Conservation (phyloP, 345 rosid genomes). For the Eucalyptus erythrocorys region DNA sequence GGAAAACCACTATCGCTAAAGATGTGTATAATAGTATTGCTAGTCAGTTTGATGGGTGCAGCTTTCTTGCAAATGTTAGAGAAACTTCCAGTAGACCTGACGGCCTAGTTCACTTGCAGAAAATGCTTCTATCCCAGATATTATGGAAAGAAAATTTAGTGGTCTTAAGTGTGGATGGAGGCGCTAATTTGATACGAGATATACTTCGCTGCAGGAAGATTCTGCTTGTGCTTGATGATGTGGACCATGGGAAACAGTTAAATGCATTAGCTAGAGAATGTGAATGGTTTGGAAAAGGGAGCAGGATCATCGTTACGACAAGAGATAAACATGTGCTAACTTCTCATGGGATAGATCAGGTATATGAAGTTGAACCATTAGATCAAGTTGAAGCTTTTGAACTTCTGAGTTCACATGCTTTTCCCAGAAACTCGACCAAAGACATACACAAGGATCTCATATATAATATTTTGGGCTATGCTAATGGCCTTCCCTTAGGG, state of each 20-base stretch:
- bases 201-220: no score
- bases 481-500: background rate
- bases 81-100: background rate
- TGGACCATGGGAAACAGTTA: no score
- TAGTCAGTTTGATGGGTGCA: conserved; percentile 4
- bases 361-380: no score
- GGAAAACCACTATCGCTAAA: conserved; percentile 10
- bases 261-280: no score
- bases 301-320: fast-evolving
- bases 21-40: conserved; percentile 3
- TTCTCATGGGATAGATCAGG: no score
- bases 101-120: background rate
- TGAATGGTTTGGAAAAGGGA: no score
- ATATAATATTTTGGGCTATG: background rate
- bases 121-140: background rate
- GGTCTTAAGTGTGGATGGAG: background rate
- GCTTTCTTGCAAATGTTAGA: conserved; percentile 22
- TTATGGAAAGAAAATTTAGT: background rate
- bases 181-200: no score
- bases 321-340: no score
- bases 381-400: fast-evolving
- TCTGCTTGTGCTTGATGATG: no score
- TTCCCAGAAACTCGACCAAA: no score
- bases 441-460: no score
- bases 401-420: no score